Evolutionary conservation across 2,329 filamentous ascomycete genomes (phyloP).

Genomic region (Fusarium sp.): DNA sequence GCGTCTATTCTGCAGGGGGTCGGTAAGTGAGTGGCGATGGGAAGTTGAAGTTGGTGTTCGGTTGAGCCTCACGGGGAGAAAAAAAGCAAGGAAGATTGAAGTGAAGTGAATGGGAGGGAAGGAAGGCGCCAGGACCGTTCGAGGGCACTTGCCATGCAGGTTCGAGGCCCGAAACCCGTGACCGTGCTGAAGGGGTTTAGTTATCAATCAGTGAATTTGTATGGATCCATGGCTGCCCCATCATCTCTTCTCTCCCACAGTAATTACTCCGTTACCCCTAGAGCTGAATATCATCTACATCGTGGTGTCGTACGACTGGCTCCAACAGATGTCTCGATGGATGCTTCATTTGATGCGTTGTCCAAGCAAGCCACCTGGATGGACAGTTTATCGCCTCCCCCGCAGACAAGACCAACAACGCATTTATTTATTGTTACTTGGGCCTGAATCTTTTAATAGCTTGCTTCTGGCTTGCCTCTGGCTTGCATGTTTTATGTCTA

Average conservation of each 20-base stretch:
- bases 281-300: conserved; percentile 1
- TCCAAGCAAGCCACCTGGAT: conserved; percentile 30
- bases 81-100: conserved; percentile 4
- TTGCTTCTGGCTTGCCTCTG: not conserved
- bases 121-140: conserved; percentile 16
- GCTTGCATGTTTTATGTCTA: not conserved
- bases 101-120: not conserved
- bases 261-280: not conserved
- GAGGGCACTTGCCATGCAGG: conserved; percentile 11
- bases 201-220: not conserved
- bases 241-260: conserved; percentile 1
- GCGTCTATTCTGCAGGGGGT: conserved; percentile 5
- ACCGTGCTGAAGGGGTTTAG: not conserved
- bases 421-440: not conserved
- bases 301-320: conserved; percentile 42
- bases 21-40: not conserved
- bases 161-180: conserved; percentile 3
- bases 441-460: not conserved
- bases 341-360: conserved; percentile 38
- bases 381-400: not conserved
- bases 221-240: not conserved
- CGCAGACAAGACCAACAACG: not conserved
- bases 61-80: conserved; percentile 7
- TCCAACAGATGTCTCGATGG: conserved; percentile 31
- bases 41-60: conserved; percentile 2